Evolutionary conservation across 768 basidiomycete species (phyloP), one percentile per base, ranked within the genome.

Genomic region (Chalciporus pseudorubinellus): DNA sequence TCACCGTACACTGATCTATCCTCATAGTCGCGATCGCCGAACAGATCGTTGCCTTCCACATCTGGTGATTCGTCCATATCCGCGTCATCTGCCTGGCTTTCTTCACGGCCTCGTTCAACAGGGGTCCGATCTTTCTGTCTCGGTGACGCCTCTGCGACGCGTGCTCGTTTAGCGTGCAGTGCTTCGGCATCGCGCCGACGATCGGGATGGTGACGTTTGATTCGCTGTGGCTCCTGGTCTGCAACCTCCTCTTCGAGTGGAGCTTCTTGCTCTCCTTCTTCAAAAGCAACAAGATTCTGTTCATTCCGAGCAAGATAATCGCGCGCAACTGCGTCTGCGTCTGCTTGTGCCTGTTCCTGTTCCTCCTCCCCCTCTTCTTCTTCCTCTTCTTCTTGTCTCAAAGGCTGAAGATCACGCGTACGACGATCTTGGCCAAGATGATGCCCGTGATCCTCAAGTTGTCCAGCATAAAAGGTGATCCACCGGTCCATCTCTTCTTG

Each of bases 401-500:
- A 28, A 11, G n/a, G 4, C 36, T 20, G 1, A 39, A 39, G 28
- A 7, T 22, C 40, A 41, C 50, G 66, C 22, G 56, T 56, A 1
- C 72, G 70, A 22, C 42, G 46, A 44, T 69, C 61, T 1, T 58
- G 48, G 16, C 67, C 67, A 1, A 53, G 10, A 40, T 59, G 55
- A 46, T 70, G 66, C 1, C 56, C 52, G 1, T 55, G 22, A 14
- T 3, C 4, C 18, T 52, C 38, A 22, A 70, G 36, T n/a, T 4
- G 22, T 1, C 39, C 18, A 3, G 59, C 31, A 51, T 76, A 74
- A 43, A 24, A 41, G 22, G 53, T 58, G 28, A 85, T 82, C 5
- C 58, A 56, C n/a, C 3, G 41, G 51, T 85, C 72, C 56, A 81
- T 80, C 7, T 51, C 24, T 0, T 9, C 51, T 16, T 69, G 43